Conservation (phyloP, 306 rosid genomes). For the Quercus engelmannii region DNA sequence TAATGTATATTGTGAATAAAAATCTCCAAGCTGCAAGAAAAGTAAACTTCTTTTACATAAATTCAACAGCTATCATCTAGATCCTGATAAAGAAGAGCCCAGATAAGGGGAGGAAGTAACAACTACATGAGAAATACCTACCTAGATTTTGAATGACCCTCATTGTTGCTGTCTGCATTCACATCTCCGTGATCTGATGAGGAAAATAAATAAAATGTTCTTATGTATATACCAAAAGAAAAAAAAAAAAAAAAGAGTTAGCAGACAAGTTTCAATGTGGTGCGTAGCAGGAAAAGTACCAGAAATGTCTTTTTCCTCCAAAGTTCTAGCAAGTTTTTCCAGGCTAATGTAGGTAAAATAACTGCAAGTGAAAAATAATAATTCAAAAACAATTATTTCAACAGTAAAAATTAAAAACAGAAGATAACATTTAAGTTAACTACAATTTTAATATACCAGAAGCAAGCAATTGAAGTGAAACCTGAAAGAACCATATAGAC, state of each 20-base stretch:
- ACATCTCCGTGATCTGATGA: conserved; percentile 36
- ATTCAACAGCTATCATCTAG: not conserved
- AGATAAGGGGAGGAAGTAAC: conserved; percentile 6
- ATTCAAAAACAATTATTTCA: conserved; percentile 8
- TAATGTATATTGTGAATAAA: conserved; percentile 51
- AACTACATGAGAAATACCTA: conserved; percentile 27
- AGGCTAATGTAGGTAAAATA: conserved; percentile 83
- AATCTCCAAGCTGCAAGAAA: conserved; percentile 51
- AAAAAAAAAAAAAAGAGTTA: conserved; percentile 12
- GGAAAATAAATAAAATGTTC: conserved; percentile 13
- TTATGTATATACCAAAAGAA: conserved; percentile 4
- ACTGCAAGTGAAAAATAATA: conserved; percentile 38
- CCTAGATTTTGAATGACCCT: conserved; percentile 47
- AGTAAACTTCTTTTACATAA: not conserved
- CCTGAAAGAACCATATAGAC: not conserved
- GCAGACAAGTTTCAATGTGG: not conserved
- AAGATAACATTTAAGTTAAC: not conserved
- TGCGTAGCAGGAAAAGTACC: conserved; percentile 40
- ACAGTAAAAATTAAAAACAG: not conserved
- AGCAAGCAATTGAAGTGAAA: not conserved
- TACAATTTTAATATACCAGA: not conserved
- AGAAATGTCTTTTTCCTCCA: conserved; percentile 47
- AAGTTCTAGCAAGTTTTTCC: conserved; percentile 51
- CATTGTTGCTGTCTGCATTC: conserved; percentile 25
- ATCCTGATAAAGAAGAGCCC: not conserved